Conservation (phyloP, 192 early-diverging fungal species). For the Allomyces macrogynus region DNA sequence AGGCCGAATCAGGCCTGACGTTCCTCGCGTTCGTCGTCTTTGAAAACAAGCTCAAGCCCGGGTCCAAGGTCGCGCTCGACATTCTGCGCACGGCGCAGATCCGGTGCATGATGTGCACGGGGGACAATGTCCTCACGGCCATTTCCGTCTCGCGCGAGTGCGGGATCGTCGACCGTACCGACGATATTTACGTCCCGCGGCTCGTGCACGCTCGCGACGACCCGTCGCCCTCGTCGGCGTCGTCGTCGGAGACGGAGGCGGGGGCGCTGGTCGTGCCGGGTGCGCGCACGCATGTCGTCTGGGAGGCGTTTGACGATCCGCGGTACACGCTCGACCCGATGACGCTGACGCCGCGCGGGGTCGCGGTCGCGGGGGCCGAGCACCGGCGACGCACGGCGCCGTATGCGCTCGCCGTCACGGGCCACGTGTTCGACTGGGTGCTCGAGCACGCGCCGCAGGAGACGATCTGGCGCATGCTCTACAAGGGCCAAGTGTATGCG, state of each 20-base stretch:
- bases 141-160: conserved; percentile 87
- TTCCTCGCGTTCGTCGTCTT: conserved; percentile 95
- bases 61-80: conserved; percentile 53
- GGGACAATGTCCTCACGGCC: conserved; percentile 91
- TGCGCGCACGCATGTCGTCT: no score
- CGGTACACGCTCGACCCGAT: conserved; percentile 12
- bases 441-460: conserved; percentile 46
- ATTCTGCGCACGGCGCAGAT: conserved; percentile 64
- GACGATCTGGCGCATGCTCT: conserved; percentile 53
- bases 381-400: conserved; percentile 3
- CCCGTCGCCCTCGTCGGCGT: no score
- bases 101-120: conserved; percentile 93
- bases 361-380: no score
- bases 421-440: conserved; percentile 91
- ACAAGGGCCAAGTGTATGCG: conserved; percentile 80
- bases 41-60: conserved; percentile 95
- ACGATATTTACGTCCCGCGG: no score
- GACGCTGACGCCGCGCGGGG: conserved; percentile 8
- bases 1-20: conserved; percentile 59
- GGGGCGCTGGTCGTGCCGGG: no score
- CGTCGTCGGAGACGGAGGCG: no score
- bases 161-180: conserved; percentile 39
- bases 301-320: not conserved
- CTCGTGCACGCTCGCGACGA: no score
- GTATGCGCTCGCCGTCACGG: conserved; percentile 79